phyloP scores from a whole-genome alignment of 1,139 yeast genomes.

The Nakaseomyces delphensis region DNA sequence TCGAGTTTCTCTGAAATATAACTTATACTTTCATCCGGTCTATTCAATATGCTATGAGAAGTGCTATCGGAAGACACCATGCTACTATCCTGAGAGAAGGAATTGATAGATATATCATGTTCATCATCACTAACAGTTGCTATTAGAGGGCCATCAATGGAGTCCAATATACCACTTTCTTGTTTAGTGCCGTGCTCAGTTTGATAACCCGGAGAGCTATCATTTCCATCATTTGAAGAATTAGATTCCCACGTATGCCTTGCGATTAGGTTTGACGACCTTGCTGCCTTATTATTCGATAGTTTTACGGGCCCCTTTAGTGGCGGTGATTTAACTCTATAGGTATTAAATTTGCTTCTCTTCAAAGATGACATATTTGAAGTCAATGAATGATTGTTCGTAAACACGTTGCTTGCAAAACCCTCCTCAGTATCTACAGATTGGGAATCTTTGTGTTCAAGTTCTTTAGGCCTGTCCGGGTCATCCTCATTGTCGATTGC shows the following conservation, averaged over 20 bases:
- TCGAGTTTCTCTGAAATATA: conserved; percentile 7
- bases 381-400: conserved; percentile 17
- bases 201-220: neutral
- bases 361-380: conserved; percentile 27
- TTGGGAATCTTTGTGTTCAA: conserved; percentile 8
- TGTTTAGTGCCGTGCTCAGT: neutral
- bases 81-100: conserved; percentile 8
- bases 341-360: conserved; percentile 29
- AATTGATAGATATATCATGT: conserved; percentile 5
- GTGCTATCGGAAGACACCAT: conserved; percentile 7
- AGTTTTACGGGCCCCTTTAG: neutral
- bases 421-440: conserved; percentile 4
- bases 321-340: conserved; percentile 14
- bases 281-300: neutral
- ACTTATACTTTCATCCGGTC: conserved; percentile 3
- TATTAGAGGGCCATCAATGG: conserved; percentile 12
- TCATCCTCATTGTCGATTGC: conserved; percentile 13
- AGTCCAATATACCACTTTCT: conserved; percentile 1
- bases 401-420: neutral
- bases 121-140: conserved; percentile 7
- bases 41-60: conserved; percentile 5
- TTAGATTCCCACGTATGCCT: conserved; percentile 4
- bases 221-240: neutral
- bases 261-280: neutral
- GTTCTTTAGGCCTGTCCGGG: conserved; percentile 2